Percentiles rank a stretch among this genome's conserved stretches.
phyloP scores from a whole-genome alignment of 495 filamentous ascomycete genomes.

The Penicillium salamii region DNA sequence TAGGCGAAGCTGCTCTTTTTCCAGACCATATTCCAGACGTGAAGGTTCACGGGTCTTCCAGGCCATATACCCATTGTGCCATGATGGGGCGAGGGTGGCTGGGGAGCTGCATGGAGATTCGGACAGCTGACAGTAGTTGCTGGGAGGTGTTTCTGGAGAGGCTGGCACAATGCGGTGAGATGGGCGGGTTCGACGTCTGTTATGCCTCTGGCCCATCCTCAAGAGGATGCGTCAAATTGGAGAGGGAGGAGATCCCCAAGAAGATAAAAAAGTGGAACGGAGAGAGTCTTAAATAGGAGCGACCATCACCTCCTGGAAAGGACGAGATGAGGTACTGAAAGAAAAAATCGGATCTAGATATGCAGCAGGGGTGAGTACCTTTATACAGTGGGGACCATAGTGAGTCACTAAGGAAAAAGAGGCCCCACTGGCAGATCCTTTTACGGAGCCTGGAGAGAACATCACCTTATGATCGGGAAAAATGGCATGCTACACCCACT shows the following conservation, averaged over 20 bases:
- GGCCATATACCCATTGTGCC: constrained; percentile 40
- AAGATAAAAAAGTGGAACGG: constrained; percentile 8
- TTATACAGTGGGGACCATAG: constrained; percentile 12
- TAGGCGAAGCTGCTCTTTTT: constrained; percentile 41
- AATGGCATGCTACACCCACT: constrained; percentile 18
- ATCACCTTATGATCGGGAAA: constrained; percentile 9
- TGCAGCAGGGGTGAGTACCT: constrained; percentile 11
- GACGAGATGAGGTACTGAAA: constrained; percentile 41
- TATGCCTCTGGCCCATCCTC: constrained; percentile 50
- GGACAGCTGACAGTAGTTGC: constrained; percentile 6
- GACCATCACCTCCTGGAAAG: constrained; percentile 46
- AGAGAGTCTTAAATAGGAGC: constrained; percentile 30
- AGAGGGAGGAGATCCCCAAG: constrained; percentile 8
- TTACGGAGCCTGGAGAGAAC: constrained; percentile 15
- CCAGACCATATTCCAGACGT: constrained; percentile 24
- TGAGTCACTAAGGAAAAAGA: constrained; percentile 21
- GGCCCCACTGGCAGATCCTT: constrained; percentile 11
- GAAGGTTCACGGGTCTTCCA: constrained; percentile 37
- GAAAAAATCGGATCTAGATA: constrained; percentile 14
- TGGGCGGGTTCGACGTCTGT: constrained; percentile 44
- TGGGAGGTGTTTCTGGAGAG: constrained; percentile 10
- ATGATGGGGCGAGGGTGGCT: constrained; percentile 36
- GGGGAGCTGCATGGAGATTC: constrained; percentile 18
- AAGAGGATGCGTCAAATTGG: neutral
- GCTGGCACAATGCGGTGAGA: constrained; percentile 24